Base-by-base conservation (phyloP, 805 yeast species). In the Pichia phayaonensis region DNA sequence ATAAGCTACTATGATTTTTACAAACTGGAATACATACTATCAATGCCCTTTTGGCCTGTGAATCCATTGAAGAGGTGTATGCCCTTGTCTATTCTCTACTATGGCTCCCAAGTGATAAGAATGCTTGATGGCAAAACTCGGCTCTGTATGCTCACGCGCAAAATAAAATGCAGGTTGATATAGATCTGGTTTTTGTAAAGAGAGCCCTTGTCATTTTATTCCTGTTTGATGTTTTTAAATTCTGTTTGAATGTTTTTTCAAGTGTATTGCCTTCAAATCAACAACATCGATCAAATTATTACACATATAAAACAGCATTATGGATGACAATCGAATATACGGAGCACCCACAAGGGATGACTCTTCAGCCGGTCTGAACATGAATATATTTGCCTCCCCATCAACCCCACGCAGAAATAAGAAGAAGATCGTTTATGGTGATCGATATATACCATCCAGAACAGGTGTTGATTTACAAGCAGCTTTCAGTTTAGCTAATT, bases 401-500 rank as follows among this genome's bases (percentile, higher is more conserved):
- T 63, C 73, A 3, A 79, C 81, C 1, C 73, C 81, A 26, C 65
- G 81, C 60, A 65, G 82, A 52, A 52, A 57, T 2, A 64, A 64
- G 52, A 71, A 72, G 49, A 74, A 74, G 49, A 66, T 77, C 3
- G 72, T 79, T 0, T 86, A 85, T 67, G 82, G 86, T 55, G 99
- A 90, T 66, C 72, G 98, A 50, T 89, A 81, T 65, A 87, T 94
- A 26, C 99, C 99, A 6, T 81, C 79, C 53, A 70, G 99, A 45
- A 82, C 87, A 1, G 96, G 96, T 0, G 78, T 89, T 24, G 95
- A 89, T 60, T 70, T 92, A 16, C 94, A 88, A 60, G 89, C 97
- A 0, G 96, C 96, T 8, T 84, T 81, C 64, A 77, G 81, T 52
- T 67, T 82, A 46, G 57, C 49, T 1, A 51, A 47, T 12, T 44